These are phyloP conservation scores for Cordyceps farinosa DNA, from an alignment of 2,329 filamentous ascomycete species.

Conservation along the genomic window DNA sequence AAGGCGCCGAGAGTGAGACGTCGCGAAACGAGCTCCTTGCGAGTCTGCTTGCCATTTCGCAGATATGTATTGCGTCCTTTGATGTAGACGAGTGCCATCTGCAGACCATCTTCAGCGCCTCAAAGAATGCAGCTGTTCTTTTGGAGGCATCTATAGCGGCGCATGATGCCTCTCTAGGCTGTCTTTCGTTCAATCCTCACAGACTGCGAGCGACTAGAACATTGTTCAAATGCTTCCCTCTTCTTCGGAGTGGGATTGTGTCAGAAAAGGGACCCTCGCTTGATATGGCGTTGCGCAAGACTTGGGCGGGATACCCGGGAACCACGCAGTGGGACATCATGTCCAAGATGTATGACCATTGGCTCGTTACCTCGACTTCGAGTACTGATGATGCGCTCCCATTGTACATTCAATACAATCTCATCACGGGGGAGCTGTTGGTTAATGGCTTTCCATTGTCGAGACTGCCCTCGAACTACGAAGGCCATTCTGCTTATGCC, in stretches of 20 bases:
- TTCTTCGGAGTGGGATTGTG: not conserved
- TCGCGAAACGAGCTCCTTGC: no score
- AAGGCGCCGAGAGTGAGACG: no score
- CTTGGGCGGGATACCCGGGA: not conserved
- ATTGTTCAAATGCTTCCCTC: not conserved
- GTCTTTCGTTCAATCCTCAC: no score
- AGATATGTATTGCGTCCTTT: not conserved
- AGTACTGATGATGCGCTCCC: no score
- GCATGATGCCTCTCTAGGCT: not conserved
- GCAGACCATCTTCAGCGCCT: not conserved
- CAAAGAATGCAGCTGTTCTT: not conserved
- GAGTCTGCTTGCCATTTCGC: no score
- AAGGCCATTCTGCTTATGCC: not conserved
- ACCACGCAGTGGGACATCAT: not conserved
- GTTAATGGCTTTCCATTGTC: not conserved
- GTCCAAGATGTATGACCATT: not conserved
- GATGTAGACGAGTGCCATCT: not conserved
- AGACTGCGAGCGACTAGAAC: no score
- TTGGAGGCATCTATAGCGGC: not conserved
- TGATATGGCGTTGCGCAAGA: not conserved
- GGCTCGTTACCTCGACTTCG: no score
- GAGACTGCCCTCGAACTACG: not conserved
- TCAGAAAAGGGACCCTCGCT: not conserved
- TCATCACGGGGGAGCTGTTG: not conserved
- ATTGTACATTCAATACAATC: conserved; percentile 19